Conservation (phyloP, 345 rosid genomes). For the Eucalyptus dawsonii region DNA sequence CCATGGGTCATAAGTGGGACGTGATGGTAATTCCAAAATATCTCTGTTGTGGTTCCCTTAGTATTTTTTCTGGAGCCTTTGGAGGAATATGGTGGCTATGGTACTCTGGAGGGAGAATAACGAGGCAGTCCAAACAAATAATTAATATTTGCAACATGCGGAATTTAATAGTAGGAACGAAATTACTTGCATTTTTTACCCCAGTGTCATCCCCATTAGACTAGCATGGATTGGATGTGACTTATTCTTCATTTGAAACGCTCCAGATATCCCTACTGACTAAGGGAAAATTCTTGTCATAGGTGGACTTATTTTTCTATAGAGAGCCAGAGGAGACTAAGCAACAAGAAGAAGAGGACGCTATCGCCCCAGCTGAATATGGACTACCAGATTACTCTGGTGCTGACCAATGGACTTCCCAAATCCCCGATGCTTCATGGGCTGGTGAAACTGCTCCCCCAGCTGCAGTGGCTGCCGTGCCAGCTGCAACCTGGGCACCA, state of each 20-base stretch:
- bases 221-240: not conserved
- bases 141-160: not conserved
- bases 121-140: not conserved
- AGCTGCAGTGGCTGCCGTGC: conserved; percentile 22
- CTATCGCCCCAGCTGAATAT: conserved; percentile 25
- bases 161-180: not conserved
- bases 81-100: not conserved
- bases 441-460: conserved; percentile 25
- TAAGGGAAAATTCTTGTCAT: not conserved
- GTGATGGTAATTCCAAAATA: conserved; percentile 37
- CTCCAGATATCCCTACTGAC: not conserved
- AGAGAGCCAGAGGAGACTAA: conserved; percentile 66
- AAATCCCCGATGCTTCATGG: conserved; percentile 43
- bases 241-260: not conserved
- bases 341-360: conserved; percentile 44
- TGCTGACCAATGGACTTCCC: conserved; percentile 44
- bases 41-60: not conserved
- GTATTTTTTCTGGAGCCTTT: not conserved
- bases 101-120: not conserved
- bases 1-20: conserved; percentile 65
- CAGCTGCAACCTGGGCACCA: conserved; percentile 6
- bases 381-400: conserved; percentile 10
- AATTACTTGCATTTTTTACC: not conserved
- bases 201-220: not conserved
- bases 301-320: conserved; percentile 71